Evolutionary conservation across 2,329 filamentous ascomycete species (phyloP).

Genomic region (Penicillium sp.): DNA sequence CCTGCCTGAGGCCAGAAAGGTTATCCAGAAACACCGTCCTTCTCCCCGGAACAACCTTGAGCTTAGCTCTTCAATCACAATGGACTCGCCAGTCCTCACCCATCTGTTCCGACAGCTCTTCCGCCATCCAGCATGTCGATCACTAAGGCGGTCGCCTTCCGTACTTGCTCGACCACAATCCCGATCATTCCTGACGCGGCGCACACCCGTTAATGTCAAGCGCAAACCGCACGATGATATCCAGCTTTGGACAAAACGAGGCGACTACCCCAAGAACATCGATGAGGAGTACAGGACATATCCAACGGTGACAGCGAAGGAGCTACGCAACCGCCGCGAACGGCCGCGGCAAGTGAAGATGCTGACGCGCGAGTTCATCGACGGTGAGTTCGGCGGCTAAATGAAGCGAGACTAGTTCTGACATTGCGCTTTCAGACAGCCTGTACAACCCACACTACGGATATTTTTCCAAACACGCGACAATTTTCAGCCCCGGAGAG

Average conservation of each 20-base stretch:
- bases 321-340: conserved; percentile 69
- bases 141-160: conserved; percentile 43
- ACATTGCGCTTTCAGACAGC: conserved; percentile 61
- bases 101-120: conserved; percentile 85
- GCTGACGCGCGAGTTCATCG: conserved; percentile 95
- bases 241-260: conserved; percentile 82
- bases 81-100: conserved; percentile 78
- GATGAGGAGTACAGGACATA: conserved; percentile 76
- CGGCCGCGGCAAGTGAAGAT: conserved; percentile 89
- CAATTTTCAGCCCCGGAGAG: conserved; percentile 89
- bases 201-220: conserved; percentile 38
- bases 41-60: conserved; percentile 5
- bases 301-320: conserved; percentile 79
- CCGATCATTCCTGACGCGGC: conserved; percentile 38
- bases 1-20: conserved; percentile 12
- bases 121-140: conserved; percentile 65
- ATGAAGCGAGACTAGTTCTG: neutral
- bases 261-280: conserved; percentile 72
- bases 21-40: conserved; percentile 16
- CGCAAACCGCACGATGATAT: conserved; percentile 51
- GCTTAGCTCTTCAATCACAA: conserved; percentile 38
- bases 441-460: conserved; percentile 93
- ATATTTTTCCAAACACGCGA: conserved; percentile 94
- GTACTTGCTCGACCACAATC: conserved; percentile 31
- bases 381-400: conserved; percentile 58